A percentile compares a stretch with the other conserved stretches of the same genome.
Evolutionary conservation across 148 eudicot species (phyloP).

Genomic region (Dianthus caryophyllus): DNA sequence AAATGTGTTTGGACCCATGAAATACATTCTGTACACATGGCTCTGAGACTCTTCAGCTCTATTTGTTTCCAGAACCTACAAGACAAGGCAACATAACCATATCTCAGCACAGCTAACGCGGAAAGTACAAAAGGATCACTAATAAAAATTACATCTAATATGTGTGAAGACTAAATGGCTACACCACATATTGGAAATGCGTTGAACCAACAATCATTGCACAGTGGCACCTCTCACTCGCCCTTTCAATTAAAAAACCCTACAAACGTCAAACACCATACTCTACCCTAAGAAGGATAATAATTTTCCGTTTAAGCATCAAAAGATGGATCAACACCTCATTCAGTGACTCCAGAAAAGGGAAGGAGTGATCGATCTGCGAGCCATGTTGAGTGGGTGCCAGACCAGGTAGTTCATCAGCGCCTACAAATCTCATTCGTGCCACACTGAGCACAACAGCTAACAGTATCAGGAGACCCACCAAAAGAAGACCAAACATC

Average conservation of each 20-base stretch:
- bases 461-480: conserved; percentile 74
- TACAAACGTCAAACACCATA: not conserved
- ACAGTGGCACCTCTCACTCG: conserved; percentile 2
- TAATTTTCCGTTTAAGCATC: not conserved
- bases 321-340: conserved; percentile 46
- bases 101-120: conserved; percentile 5
- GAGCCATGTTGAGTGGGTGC: conserved; percentile 88
- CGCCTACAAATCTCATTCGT: conserved; percentile 86
- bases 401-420: conserved; percentile 76
- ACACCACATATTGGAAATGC: not conserved
- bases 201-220: not conserved
- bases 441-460: conserved; percentile 96
- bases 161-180: not conserved
- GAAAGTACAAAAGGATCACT: not conserved
- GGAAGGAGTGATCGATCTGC: conserved; percentile 93
- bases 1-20: conserved; percentile 90
- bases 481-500: conserved; percentile 78
- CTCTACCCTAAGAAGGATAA: not conserved
- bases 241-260: not conserved
- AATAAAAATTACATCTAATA: not conserved
- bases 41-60: conserved; percentile 91
- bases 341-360: conserved; percentile 91
- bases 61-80: conserved; percentile 91
- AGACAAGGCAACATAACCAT: conserved; percentile 16
- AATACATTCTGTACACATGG: conserved; percentile 94